Evolutionary conservation across 495 filamentous ascomycete genomes (phyloP), one percentile per base, ranked within the genome.

Genomic region (Melanomma pulvis-pyrius): DNA sequence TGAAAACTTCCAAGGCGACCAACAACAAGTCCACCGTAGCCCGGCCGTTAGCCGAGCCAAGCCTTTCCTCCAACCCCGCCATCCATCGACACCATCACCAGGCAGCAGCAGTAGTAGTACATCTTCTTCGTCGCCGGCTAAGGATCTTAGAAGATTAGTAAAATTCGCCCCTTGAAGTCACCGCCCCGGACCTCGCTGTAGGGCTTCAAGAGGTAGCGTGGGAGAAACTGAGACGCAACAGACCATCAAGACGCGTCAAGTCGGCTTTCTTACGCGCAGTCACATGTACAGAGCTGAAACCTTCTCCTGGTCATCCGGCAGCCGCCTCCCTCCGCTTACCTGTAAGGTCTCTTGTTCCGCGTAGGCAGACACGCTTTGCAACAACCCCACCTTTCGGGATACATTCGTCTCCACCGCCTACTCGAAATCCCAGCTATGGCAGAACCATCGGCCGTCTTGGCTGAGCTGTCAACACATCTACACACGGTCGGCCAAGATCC

Each of bases 391-490:
- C 30, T 21, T 36, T 57, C 34, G 1, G 25, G 8, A 34, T 17
- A 51, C 19, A 8, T 12, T 36, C 54, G 1, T 61, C 63, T 48
- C 47, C 11, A 6, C 60, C 17, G 25, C 28, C 12, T 13, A 47
- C n/a, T 50, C 55, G 21, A 24, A 15, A 19, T 30, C 48, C 25
- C 32, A 50, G 36, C 69, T 11, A 46, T 53, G 21, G 46, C 56
- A 17, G 22, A 41, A 24, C 26, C 25, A 39, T 67, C 73, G 22
- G 55, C 62, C 13, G 41, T 74, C 21, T 52, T 77, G 49, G 49
- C 44, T 1, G 59, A 73, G 22, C 65, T 71, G 49, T 60, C 68
- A 19, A 46, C n/a, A 55, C 71, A 73, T 34, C 71, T 73, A 12
- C 57, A 58, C 11, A 29, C 57, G 29, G 59, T 73, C 17, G 58